These are phyloP conservation scores for Solanum phureja DNA, from an alignment of 257 asterid species.

Conservation along the genomic window DNA sequence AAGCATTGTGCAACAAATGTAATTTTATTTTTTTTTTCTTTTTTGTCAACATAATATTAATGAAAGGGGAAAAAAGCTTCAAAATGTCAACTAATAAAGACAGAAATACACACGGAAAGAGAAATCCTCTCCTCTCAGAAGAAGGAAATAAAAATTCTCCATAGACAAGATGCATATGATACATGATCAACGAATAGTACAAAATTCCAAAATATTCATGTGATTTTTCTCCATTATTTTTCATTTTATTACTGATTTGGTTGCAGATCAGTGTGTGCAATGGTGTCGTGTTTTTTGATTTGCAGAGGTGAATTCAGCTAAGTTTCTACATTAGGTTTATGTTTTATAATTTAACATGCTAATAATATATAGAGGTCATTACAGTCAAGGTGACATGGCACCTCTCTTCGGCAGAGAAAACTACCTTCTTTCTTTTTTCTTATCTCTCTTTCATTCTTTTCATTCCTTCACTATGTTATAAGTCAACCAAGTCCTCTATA, in stretches of 20 bases:
- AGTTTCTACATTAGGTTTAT: background rate
- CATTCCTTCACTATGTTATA: background rate
- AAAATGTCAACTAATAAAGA: background rate
- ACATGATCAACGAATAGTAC: background rate
- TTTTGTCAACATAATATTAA: background rate
- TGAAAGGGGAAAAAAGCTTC: background rate
- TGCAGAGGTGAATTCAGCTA: background rate
- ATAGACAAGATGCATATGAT: background rate
- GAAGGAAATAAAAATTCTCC: background rate
- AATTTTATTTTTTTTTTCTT: background rate
- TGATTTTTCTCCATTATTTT: background rate
- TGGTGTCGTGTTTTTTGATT: background rate
- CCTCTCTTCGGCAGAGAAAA: background rate
- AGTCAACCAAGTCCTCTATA: background rate
- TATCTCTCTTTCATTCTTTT: background rate
- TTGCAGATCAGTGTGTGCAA: background rate
- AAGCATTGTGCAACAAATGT: background rate
- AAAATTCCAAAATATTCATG: background rate
- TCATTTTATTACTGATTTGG: background rate
- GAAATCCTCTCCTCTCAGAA: background rate
- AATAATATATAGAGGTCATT: background rate
- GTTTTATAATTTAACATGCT: background rate
- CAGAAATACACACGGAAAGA: background rate
- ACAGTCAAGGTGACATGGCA: background rate
- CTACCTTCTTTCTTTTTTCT: background rate